Evolutionary conservation across 345 rosid species (phyloP), one percentile per base, ranked within the genome.

Genomic region (Salix arbutifolia): DNA sequence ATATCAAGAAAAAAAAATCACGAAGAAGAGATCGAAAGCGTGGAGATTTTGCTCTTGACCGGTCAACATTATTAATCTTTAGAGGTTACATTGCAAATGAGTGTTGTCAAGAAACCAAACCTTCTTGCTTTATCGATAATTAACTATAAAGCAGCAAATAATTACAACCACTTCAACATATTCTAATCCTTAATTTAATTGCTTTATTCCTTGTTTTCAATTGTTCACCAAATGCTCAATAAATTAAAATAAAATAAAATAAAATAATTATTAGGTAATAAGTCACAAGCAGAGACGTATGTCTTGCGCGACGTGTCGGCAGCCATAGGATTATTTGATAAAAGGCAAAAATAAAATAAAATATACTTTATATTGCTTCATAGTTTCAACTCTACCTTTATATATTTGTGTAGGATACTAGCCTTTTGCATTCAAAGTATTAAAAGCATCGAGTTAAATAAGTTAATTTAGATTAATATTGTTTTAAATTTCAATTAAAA

Each of bases 121-220:
- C 72, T 17, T 71, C 16, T 38, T 74, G 68, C 76, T 77, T 18
- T 25, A 1, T 18, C 26, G 53, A 21, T 58, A 56, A 21, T 83
- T 70, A 69, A 53, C 76, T 73, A 72, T 76, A 28, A 67, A 67
- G 35, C 33, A 40, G 4, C 50, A 35, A 76, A 71, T 75, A 74
- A 74, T 78, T 38, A 56, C 74, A 67, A 61, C 52, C 5, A n/a
- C 79, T 78, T 82, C 21, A 61, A 26, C 46, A 48, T 74, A 77
- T 77, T 82, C 40, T 30, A 30, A 25, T 60, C 38, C 44, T 35
- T 2, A 69, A 72, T 65, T 38, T 31, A 30, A 37, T 52, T 18
- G 23, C 73, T 80, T 82, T 75, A 60, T 68, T 53, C 28, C 62
- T 14, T 11, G 30, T 40, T 58, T 56, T 31, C 23, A 11, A 11